Conservation (phyloP, 202 grass and related monocot species). For the Setaria italica region DNA sequence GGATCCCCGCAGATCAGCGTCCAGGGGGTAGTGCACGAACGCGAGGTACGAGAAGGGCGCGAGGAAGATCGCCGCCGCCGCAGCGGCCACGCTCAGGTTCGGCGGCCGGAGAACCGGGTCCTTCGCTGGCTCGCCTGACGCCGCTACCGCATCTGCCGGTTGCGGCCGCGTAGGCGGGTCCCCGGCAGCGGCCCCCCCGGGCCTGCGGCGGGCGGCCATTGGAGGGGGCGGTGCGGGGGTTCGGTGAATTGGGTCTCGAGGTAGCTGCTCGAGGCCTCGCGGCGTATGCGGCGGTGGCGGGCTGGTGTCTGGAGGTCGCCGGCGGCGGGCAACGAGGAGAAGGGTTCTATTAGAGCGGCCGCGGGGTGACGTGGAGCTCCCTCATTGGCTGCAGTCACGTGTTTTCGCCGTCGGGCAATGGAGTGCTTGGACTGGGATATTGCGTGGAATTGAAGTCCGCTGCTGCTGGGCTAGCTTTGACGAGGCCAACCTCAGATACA, state of each 20-base stretch:
- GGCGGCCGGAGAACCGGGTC: conserved; percentile 67
- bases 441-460: conserved; percentile 1
- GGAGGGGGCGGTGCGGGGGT: background rate
- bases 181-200: conserved; percentile 5
- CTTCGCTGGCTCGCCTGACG: conserved; percentile 24
- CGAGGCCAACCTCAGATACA: too few relatives aligned
- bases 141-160: background rate
- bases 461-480: background rate
- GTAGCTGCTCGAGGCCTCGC: background rate
- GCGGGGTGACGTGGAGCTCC: conserved; percentile 36
- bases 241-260: background rate
- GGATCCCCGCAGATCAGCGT: conserved; percentile 68
- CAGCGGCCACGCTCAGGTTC: conserved; percentile 56
- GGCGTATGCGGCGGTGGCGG: background rate
- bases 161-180: background rate
- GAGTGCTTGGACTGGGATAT: conserved; percentile 2
- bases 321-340: conserved; percentile 30
- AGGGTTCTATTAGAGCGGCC: conserved; percentile 10
- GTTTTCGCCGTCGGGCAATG: conserved; percentile 43
- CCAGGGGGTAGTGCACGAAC: conserved; percentile 78
- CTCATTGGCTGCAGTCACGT: conserved; percentile 53
- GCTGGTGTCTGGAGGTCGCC: conserved; percentile 39
- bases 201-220: conserved; percentile 46
- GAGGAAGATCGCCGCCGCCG: conserved; percentile 61
- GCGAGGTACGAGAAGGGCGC: conserved; percentile 87